A percentile compares a stretch with the other conserved stretches of the same genome.
Conservation (phyloP, 352 stramenopile genomes). For the Globisporangium cylindrosporum region DNA sequence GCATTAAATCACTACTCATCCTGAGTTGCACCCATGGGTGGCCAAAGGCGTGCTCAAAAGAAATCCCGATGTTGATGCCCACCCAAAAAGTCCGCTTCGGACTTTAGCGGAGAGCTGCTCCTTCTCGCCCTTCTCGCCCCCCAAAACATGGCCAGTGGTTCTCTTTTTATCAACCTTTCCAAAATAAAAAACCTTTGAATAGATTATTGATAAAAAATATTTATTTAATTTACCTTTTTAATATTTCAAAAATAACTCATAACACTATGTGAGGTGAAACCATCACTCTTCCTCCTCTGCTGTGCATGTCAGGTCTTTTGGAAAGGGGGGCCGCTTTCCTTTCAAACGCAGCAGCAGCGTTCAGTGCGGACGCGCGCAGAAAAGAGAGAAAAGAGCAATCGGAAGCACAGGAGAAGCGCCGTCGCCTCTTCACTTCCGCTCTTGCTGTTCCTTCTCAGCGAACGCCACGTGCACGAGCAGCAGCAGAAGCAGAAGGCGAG, state of each 20-base stretch:
- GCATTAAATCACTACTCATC: background rate
- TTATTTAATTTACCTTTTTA: background rate
- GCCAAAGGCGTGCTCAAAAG: background rate
- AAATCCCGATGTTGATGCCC: slow-evolving; percentile 5
- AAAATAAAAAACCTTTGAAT: background rate
- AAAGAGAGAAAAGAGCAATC: slow-evolving; percentile 4
- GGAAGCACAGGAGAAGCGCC: background rate
- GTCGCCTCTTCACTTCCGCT: background rate
- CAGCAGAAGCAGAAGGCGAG: background rate
- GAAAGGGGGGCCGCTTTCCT: background rate
- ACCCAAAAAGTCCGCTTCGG: background rate
- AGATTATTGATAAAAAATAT: background rate
- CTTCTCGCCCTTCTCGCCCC: background rate
- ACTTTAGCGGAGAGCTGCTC: slow-evolving; percentile 3
- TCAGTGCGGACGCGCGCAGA: slow-evolving; percentile 1
- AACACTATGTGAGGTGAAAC: background rate
- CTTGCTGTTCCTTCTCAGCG: background rate
- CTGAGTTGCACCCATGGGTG: background rate
- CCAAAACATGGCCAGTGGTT: background rate
- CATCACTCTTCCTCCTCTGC: background rate
- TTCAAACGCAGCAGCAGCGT: background rate
- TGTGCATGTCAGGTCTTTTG: slow-evolving; percentile 4
- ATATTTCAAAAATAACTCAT: background rate
- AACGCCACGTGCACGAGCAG: background rate
- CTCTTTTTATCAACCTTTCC: background rate